Base-by-base conservation (phyloP, 2,329 filamentous ascomycete species). In the Epichloe sylvatica region DNA sequence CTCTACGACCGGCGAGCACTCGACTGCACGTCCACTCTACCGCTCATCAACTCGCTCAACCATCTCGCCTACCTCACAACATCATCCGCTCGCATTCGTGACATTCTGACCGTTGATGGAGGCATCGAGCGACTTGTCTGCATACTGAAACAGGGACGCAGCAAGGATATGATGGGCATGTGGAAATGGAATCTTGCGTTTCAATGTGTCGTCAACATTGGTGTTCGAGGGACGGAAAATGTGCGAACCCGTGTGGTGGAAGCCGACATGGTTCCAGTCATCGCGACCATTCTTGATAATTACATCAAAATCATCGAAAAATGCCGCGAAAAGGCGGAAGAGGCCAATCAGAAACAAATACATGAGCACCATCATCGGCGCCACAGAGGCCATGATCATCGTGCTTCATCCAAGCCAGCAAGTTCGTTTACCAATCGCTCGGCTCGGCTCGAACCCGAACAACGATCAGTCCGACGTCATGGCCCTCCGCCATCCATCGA, bases 181-280 rank as follows among this genome's bases (percentile, higher is more conserved):
- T 98, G 92, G 92, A 97, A 97, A 70, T 98, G 92, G 92, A 98
- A 96, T 63, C 77, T 98, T 54, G 92, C 92, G 48, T 98, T 98
- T 67, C 92, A 97, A 69, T 98, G 92, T 67, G 90, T 97, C 56
- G 92, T 98, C 64, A 98, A 98, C 67, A 97, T 98, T 63, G 92
- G 92, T 51, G 91, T 98, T 52, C 81, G 92, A 58, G 21, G 92
- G 52, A 96, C 92, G 12, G 92, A 98, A 70, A 83, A 80, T 57
- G 92, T 98, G 52, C 81, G 92, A 58, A 97, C 92, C 51, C 79
- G 92, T 56, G 91, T 98, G 3, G 92, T 98, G 47, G 92, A 98
- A 70, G 92, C 92, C 55, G 92, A 98, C 67, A 96, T 98, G 86
- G 92, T 98, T 4, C 92, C 92, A 2, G 92, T 98, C 60, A 96